A percentile compares a stretch with the other conserved stretches of the same genome.
Conservation (phyloP, 2,329 filamentous ascomycete genomes). For the Arthrinium phaeospermum region DNA sequence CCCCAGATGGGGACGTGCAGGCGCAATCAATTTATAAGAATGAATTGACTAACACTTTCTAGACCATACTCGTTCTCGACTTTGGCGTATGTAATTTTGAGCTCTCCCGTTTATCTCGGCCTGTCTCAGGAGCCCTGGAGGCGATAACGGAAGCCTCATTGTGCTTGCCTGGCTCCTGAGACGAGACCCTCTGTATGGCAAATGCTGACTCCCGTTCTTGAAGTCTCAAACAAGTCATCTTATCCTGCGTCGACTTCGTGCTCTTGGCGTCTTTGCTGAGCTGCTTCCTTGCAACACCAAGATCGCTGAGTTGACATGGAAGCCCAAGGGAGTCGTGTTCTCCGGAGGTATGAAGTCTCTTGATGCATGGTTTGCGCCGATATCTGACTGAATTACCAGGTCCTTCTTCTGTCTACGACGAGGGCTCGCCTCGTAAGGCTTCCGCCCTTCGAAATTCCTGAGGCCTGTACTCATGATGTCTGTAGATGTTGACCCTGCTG, state of each 20-base stretch:
- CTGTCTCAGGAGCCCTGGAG: neutral
- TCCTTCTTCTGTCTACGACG: slow-evolving; percentile 79
- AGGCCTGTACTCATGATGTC: slow-evolving; percentile 18
- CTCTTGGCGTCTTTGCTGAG: slow-evolving; percentile 83
- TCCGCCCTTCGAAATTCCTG: slow-evolving; percentile 18
- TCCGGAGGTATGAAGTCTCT: slow-evolving; percentile 60
- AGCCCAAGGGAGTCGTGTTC: slow-evolving; percentile 83
- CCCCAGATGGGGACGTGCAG: slow-evolving; percentile 9
- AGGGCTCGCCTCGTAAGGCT: slow-evolving; percentile 63
- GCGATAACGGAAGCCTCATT: neutral
- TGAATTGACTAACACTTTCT: slow-evolving; percentile 37
- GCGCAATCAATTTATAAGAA: neutral
- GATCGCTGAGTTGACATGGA: slow-evolving; percentile 75
- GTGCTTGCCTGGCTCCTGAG: neutral
- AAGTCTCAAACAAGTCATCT: slow-evolving; percentile 76
- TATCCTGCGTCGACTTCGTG: slow-evolving; percentile 75
- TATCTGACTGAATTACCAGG: neutral
- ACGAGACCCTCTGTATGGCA: neutral
- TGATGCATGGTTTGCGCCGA: neutral
- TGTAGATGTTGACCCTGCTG: slow-evolving; percentile 74
- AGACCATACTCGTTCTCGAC: slow-evolving; percentile 76
- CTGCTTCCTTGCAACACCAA: slow-evolving; percentile 89
- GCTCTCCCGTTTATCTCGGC: neutral
- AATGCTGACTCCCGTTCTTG: slow-evolving; percentile 46
- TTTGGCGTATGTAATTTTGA: slow-evolving; percentile 55